Evolutionary conservation across 306 rosid genomes (phyloP).

Genomic region (Ziziphus jujuba): DNA sequence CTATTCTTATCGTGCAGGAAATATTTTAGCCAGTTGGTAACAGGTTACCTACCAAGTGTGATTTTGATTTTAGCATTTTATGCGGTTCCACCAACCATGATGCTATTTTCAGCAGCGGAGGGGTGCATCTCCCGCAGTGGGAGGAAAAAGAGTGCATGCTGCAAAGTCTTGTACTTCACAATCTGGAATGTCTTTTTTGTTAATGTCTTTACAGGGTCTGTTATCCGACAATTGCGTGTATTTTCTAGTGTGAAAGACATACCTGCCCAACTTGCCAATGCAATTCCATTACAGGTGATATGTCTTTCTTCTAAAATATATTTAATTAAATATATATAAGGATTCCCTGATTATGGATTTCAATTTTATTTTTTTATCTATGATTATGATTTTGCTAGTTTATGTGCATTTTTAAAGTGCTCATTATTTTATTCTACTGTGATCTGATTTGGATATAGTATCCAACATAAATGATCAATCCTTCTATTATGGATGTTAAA

Average conservation of each 20-base stretch:
- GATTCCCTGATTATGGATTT: too few relatives aligned
- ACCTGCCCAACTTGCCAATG: constrained; percentile 77
- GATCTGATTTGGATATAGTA: too few relatives aligned
- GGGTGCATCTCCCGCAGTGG: constrained; percentile 85
- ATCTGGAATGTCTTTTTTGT: constrained; percentile 97
- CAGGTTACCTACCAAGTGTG: constrained; percentile 95
- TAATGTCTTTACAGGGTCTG: constrained; percentile 79
- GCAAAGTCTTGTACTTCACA: constrained; percentile 78
- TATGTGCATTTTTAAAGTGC: too few relatives aligned
- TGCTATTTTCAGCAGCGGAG: constrained; percentile 73
- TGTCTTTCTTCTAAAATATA: constrained; percentile 8
- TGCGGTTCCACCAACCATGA: constrained; percentile 77
- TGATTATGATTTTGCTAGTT: too few relatives aligned
- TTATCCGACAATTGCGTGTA: constrained; percentile 57
- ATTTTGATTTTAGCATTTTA: constrained; percentile 65
- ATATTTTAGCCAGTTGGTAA: constrained; percentile 58
- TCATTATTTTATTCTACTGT: too few relatives aligned
- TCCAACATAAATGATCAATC: too few relatives aligned
- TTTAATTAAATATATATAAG: neutral
- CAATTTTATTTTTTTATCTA: too few relatives aligned
- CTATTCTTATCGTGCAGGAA: constrained; percentile 48
- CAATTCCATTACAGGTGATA: constrained; percentile 86
- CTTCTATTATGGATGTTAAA: too few relatives aligned
- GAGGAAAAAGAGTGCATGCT: constrained; percentile 88
- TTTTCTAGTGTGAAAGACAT: constrained; percentile 70